These are phyloP conservation scores for Jatropha multifida DNA, from an alignment of 441 rosid genomes.

Conservation along the genomic window DNA sequence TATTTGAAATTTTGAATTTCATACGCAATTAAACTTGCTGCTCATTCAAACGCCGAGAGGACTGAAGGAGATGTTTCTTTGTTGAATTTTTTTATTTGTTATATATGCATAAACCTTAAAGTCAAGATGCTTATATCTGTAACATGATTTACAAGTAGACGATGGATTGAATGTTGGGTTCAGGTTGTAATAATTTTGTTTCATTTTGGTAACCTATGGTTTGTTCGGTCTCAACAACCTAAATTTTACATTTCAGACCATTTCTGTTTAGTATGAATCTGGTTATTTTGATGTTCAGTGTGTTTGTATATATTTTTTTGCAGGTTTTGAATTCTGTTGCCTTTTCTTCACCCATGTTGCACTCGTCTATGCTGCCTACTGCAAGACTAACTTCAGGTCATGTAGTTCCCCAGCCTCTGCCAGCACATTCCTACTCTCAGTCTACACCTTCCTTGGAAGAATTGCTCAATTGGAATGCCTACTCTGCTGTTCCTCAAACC, in stretches of 20 bases:
- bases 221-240: too few relatives aligned
- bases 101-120: neutral
- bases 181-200: neutral
- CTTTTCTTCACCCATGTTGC: conserved; percentile 22
- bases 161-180: neutral
- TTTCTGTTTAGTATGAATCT: neutral
- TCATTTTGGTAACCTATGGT: neutral
- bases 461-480: conserved; percentile 19
- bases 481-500: conserved; percentile 24
- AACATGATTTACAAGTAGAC: neutral
- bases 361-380: conserved; percentile 22
- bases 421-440: conserved; percentile 25
- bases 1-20: neutral
- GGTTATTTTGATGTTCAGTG: neutral
- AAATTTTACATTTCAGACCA: too few relatives aligned
- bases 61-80: neutral
- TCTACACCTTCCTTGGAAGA: conserved; percentile 19
- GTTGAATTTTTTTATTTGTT: neutral
- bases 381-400: conserved; percentile 19
- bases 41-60: neutral
- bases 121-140: neutral
- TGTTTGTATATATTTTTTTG: neutral
- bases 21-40: neutral
- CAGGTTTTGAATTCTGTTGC: conserved; percentile 31
- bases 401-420: conserved; percentile 22